Evolutionary conservation across 2,329 filamentous ascomycete genomes (phyloP), one percentile per base, ranked within the genome.

Genomic region (Onygenales sp.): DNA sequence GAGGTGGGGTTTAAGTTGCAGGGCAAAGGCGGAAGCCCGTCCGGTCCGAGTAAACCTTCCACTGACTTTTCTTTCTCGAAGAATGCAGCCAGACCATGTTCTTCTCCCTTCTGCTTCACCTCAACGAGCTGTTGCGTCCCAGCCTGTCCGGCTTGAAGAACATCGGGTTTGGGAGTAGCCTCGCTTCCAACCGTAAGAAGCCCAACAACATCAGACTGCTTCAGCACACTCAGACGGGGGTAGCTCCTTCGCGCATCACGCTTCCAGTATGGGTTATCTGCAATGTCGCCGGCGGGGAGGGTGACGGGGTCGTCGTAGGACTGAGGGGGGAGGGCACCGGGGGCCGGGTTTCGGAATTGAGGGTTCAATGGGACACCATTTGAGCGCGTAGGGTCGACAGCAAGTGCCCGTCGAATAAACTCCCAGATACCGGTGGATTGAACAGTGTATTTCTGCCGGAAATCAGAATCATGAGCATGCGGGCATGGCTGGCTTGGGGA

Each of bases 191-290:
- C 83, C 32, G 80, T 84, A 67, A 98, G 78, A 63, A 98, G 81
- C 43, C 86, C 86, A 27, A 93, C 93, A 50, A 89, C 84, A 70
- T 97, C 87, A 46, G 82, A 82, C 77, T 97, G 93, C 55, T 77
- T 85, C 57, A 98, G 81, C 45, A 88, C 84, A 66, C 86, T 92
- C 54, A 87, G 78, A 62, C 79, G 80, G 35, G 93, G 87, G 75
- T 97, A 97, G 64, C 79, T 79, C 64, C 93, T 82, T 63, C 93
- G 87, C 57, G 77, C 72, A 67, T 98, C 93, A 65, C 93, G 90
- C 79, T 95, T 94, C 89, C 90, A 98, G 77, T 96, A 95, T 39
- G 89, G 83, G 75, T 95, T 95, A 71, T 92, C 88, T 64, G 89
- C 89, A 63, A 95, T 84, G 69, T 95, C 89, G 61, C 80, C 88